Percentiles rank a stretch among this genome's conserved stretches.
Evolutionary conservation across 768 basidiomycete genomes (phyloP).

Genomic region (Sutorius australiensis): DNA sequence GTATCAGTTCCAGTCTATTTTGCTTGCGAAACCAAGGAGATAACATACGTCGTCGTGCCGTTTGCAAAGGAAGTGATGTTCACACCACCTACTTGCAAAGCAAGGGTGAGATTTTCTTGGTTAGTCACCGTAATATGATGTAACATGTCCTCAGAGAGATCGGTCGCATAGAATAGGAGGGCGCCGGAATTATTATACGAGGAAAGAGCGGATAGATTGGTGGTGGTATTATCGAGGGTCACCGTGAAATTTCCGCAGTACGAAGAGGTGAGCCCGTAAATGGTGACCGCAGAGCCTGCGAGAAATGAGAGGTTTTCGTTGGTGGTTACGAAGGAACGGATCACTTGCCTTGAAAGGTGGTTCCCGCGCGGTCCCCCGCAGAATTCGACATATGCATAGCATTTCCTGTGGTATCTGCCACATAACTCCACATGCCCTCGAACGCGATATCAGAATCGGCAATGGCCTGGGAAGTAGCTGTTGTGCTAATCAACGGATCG

Average conservation of each 20-base stretch:
- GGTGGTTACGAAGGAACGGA: neutral
- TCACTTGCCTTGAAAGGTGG: slow-evolving; percentile 47
- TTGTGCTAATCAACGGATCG: slow-evolving; percentile 31
- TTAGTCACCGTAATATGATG: slow-evolving; percentile 60
- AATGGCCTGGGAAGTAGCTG: slow-evolving; percentile 35
- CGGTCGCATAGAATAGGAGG: slow-evolving; percentile 61
- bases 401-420: slow-evolving; percentile 29
- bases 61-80: slow-evolving; percentile 40
- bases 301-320: slow-evolving; percentile 1
- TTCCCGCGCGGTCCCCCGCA: slow-evolving; percentile 43
- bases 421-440: slow-evolving; percentile 52
- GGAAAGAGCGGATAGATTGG: slow-evolving; percentile 46
- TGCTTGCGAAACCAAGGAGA: neutral
- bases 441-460: slow-evolving; percentile 48
- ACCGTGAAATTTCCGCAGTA: slow-evolving; percentile 58
- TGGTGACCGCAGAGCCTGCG: slow-evolving; percentile 56
- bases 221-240: slow-evolving; percentile 47
- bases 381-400: slow-evolving; percentile 33
- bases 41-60: slow-evolving; percentile 34
- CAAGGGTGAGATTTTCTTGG: slow-evolving; percentile 48
- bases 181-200: slow-evolving; percentile 49
- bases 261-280: slow-evolving; percentile 59
- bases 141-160: slow-evolving; percentile 45
- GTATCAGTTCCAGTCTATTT: neutral
- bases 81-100: slow-evolving; percentile 48